A percentile compares a stretch with the other conserved stretches of the same genome.
Conservation (phyloP, 768 basidiomycete species). For the Kwoniella pini region DNA sequence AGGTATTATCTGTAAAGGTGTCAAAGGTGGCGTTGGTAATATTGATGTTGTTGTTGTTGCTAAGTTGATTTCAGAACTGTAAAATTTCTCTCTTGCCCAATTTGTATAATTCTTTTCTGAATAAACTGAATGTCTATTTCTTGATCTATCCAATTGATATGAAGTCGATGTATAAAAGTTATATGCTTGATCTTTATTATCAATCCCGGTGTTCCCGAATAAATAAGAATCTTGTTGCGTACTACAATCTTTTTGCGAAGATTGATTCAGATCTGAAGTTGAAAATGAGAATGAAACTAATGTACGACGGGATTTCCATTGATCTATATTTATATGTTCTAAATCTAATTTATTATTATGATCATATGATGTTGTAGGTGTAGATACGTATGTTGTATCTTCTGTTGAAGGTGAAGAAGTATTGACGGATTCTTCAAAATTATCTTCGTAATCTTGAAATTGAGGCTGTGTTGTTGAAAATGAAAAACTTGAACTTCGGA, state of each 20-base stretch:
- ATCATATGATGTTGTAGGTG: slow-evolving; percentile 4
- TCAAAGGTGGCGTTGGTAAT: neutral
- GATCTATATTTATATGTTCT: neutral
- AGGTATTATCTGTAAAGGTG: neutral
- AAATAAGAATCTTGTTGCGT: neutral
- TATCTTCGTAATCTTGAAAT: neutral
- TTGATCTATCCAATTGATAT: too few relatives aligned
- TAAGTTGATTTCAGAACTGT: neutral
- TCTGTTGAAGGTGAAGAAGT: neutral
- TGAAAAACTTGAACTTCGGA: neutral
- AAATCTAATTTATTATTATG: neutral
- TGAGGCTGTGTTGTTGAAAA: neutral
- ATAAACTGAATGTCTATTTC: neutral
- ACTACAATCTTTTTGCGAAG: neutral
- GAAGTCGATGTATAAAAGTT: too few relatives aligned
- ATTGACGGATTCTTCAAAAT: neutral
- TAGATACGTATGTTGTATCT: neutral
- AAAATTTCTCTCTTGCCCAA: slow-evolving; percentile 1
- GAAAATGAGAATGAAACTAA: neutral
- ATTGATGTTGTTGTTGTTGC: neutral
- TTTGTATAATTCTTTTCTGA: neutral
- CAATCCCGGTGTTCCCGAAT: neutral
- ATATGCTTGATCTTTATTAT: neutral
- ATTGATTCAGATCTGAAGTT: neutral
- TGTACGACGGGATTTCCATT: neutral